These are phyloP conservation scores for Fomitiporia mediterranea DNA, from an alignment of 1,284 basidiomycete genomes.

Conservation along the genomic window DNA sequence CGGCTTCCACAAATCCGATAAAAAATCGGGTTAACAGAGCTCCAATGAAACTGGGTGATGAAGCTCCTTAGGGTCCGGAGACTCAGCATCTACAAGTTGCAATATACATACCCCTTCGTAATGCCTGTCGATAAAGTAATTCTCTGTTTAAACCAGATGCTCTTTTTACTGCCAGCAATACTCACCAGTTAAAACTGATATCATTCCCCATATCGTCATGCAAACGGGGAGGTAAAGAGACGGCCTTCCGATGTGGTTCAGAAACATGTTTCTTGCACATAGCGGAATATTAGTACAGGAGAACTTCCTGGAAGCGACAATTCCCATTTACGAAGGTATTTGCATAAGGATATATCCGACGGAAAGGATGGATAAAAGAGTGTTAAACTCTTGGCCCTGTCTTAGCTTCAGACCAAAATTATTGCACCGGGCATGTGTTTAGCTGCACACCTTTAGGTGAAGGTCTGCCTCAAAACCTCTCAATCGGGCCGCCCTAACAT, in stretches of 20 bases:
- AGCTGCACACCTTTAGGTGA: conserved; percentile 33
- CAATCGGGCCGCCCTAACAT: conserved; percentile 53
- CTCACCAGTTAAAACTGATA: conserved; percentile 57
- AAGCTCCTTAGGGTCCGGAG: conserved; percentile 35
- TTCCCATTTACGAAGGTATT: conserved; percentile 51
- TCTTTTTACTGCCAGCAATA: neutral
- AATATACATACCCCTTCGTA: conserved; percentile 41
- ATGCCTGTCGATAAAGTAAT: too few relatives aligned
- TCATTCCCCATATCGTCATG: conserved; percentile 68
- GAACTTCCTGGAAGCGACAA: conserved; percentile 15
- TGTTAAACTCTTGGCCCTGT: conserved; percentile 61
- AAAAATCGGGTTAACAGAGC: conserved; percentile 70
- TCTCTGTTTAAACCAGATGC: neutral
- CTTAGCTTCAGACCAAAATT: neutral
- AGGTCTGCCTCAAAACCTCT: conserved; percentile 70
- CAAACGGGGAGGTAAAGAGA: conserved; percentile 69
- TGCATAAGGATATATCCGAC: conserved; percentile 18
- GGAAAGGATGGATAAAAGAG: conserved; percentile 69
- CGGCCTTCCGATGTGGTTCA: conserved; percentile 67
- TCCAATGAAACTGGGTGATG: conserved; percentile 50
- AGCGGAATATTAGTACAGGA: neutral
- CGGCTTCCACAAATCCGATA: conserved; percentile 45
- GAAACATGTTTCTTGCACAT: conserved; percentile 58
- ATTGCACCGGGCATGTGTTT: neutral
- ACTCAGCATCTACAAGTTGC: too few relatives aligned